Base-by-base conservation (phyloP, 805 yeast species). In the Saccharomycopsis javanensis region DNA sequence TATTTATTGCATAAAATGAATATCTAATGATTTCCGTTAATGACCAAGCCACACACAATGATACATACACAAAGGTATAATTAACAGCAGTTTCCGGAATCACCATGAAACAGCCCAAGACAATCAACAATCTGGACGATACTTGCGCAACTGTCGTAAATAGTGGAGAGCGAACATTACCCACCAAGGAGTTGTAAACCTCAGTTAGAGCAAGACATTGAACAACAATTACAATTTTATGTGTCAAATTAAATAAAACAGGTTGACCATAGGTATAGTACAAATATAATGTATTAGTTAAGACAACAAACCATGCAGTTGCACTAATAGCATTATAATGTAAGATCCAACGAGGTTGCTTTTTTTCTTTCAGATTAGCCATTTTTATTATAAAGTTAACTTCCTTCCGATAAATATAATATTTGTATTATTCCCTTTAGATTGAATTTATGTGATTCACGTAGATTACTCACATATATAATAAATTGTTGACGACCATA, bases 1-100 rank as follows among this genome's bases (percentile, higher is more conserved):
- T 70, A 63, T 82, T 82, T 56, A 85, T 76, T 6, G 95, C 91
- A 68, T 94, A 95, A 73, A 81, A 94, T 48, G 88, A 79, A 71
- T 94, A 94, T 68, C 99, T 79, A 57, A 91, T 84, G 50, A 88
- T 78, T 71, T 94, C 99, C n/a, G 98, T 88, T 55, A 88, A 65
- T n/a, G 94, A 81, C 99, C 99, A 94, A 11, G 97, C 90, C 50
- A 82, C 64, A 51, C 83, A 75, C 68, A 92, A 77, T 1, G 92
- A 74, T 57, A 83, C 70, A 69, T 85, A 91, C 15, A 79, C 75
- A 79, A 82, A 75, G 62, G 75, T 77, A 63, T 64, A 55, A 63
- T 78, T 76, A 30, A 89, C 89, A 18, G 85, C 86, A 0, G 88
- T 78, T 18, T 79, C 66, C 7, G 98, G 97, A 62, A 90, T 75